Evolutionary conservation across 306 rosid species (phyloP).

Genomic region (Luffa acutangula): DNA sequence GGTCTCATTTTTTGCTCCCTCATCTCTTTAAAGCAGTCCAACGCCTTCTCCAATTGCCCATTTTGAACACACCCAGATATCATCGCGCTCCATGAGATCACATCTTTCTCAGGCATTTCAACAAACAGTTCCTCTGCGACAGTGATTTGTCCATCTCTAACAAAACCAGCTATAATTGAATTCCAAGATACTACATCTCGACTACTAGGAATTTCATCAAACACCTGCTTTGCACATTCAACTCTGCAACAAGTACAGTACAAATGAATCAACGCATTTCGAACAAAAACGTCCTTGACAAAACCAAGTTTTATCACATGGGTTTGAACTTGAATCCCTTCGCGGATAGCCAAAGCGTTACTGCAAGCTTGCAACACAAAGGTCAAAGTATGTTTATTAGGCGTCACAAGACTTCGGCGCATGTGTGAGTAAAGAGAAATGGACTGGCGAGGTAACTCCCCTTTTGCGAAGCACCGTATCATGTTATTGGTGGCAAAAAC

Average conservation of each 20-base stretch:
- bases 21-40: slow-evolving; percentile 50
- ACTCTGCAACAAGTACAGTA: slow-evolving; percentile 31
- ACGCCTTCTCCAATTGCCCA: slow-evolving; percentile 42
- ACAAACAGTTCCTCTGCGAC: slow-evolving; percentile 53
- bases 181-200: slow-evolving; percentile 77
- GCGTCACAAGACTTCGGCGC: slow-evolving; percentile 20
- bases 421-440: slow-evolving; percentile 32
- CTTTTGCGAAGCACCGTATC: slow-evolving; percentile 52
- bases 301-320: slow-evolving; percentile 50
- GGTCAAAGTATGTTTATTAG: slow-evolving; percentile 67
- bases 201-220: slow-evolving; percentile 28
- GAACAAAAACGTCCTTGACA: slow-evolving; percentile 32
- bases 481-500: slow-evolving; percentile 55
- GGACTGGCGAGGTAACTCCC: slow-evolving; percentile 23
- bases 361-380: slow-evolving; percentile 55
- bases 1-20: slow-evolving; percentile 30
- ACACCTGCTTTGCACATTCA: slow-evolving; percentile 33
- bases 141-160: slow-evolving; percentile 33
- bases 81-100: slow-evolving; percentile 66
- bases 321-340: slow-evolving; percentile 48
- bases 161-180: slow-evolving; percentile 37
- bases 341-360: slow-evolving; percentile 19
- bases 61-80: slow-evolving; percentile 64
- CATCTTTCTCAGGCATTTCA: slow-evolving; percentile 59
- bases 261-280: slow-evolving; percentile 53